phyloP scores from a whole-genome alignment of 2,329 filamentous ascomycete genomes.

The Paraconiothyrium brasiliense region DNA sequence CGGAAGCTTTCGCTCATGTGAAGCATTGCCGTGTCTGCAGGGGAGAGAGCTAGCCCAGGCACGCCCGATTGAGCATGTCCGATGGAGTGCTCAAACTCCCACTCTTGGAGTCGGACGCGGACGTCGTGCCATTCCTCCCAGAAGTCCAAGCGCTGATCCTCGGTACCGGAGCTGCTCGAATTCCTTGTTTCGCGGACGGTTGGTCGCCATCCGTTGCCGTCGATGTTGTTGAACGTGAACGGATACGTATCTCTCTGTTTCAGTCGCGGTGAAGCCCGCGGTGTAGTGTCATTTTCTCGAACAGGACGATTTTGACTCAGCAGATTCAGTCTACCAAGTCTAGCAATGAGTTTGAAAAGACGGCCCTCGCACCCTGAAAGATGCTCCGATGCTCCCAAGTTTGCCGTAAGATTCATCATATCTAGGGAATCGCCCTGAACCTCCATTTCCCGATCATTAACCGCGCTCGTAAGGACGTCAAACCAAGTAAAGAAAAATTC shows the following conservation, averaged over 20 bases:
- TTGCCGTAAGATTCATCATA: conserved; percentile 69
- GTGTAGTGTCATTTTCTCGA: conserved; percentile 47
- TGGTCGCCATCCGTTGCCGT: conserved; percentile 73
- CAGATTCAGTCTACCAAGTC: conserved; percentile 84
- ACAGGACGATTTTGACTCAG: conserved; percentile 74
- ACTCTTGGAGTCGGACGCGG: conserved; percentile 77
- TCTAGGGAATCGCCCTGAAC: conserved; percentile 71
- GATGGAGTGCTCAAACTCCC: conserved; percentile 69
- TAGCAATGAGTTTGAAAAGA: conserved; percentile 85
- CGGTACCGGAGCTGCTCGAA: conserved; percentile 55
- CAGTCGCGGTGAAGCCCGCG: conserved; percentile 44
- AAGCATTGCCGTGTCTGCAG: conserved; percentile 75
- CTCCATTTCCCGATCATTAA: conserved; percentile 90
- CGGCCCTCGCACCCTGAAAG: conserved; percentile 86
- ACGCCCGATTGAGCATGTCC: conserved; percentile 23
- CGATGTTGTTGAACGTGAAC: conserved; percentile 67
- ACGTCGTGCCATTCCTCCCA: conserved; percentile 89
- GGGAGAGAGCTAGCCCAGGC: conserved; percentile 41
- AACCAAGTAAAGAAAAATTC: conserved; percentile 94
- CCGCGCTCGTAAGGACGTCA: conserved; percentile 88
- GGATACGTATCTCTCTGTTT: conserved; percentile 61
- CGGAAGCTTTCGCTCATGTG: conserved; percentile 92
- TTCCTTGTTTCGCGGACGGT: conserved; percentile 59
- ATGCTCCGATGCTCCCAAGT: conserved; percentile 81
- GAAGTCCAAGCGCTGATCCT: conserved; percentile 70